Percentiles rank a stretch among this genome's conserved stretches.
These are phyloP conservation scores for Pseudogymnoascus sp. DNA, from an alignment of 2,329 filamentous ascomycete species.

Conservation along the genomic window DNA sequence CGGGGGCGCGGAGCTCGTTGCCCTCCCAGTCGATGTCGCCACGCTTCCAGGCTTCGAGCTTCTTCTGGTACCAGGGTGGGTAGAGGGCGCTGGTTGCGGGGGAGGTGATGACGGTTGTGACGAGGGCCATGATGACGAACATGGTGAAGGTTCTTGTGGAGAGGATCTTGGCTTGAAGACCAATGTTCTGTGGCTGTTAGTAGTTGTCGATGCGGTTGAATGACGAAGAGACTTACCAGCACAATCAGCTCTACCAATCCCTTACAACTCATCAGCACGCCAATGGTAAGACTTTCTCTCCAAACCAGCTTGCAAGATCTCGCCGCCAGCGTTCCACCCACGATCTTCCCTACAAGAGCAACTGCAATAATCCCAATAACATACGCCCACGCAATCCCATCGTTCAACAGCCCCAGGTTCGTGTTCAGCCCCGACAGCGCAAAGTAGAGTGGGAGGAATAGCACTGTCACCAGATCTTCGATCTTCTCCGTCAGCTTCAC, in stretches of 20 bases:
- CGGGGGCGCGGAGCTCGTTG: constrained; percentile 35
- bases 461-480: constrained; percentile 75
- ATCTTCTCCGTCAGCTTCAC: constrained; percentile 91
- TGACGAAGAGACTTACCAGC: constrained; percentile 48
- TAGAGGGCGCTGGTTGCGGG: constrained; percentile 68
- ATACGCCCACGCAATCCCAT: constrained; percentile 80
- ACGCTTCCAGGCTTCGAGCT: constrained; percentile 65
- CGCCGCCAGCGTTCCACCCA: constrained; percentile 73
- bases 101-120: constrained; percentile 79
- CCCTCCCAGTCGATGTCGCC: constrained; percentile 89
- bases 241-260: constrained; percentile 92
- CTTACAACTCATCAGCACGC: constrained; percentile 92
- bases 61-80: constrained; percentile 67
- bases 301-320: constrained; percentile 70
- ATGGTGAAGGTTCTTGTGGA: constrained; percentile 81
- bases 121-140: constrained; percentile 86
- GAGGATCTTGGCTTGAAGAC: constrained; percentile 73
- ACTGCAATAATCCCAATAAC: constrained; percentile 74
- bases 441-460: constrained; percentile 90
- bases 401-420: constrained; percentile 74
- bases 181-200: constrained; percentile 53
- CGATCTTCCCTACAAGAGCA: constrained; percentile 78
- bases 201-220: constrained; percentile 3
- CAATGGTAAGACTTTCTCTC: constrained; percentile 84
- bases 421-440: constrained; percentile 85